A percentile compares a stretch with the other conserved stretches of the same genome.
These are phyloP conservation scores for Alliaria petiolata DNA, from an alignment of 345 rosid species.

Conservation along the genomic window DNA sequence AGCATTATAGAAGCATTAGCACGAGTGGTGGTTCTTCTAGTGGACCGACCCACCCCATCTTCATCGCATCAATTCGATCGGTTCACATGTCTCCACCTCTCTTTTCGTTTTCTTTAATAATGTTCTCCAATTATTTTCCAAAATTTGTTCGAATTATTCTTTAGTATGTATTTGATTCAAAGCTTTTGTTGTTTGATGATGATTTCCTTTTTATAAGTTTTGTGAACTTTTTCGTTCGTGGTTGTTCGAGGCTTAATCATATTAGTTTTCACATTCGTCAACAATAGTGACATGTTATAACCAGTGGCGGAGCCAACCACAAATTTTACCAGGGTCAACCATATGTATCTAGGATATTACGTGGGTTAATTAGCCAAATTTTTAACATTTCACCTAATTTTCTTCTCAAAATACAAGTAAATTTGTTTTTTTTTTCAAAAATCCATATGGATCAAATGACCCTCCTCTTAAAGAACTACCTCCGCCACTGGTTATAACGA, in stretches of 20 bases:
- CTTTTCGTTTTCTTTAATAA: not conserved
- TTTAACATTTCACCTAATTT: too few species aligned
- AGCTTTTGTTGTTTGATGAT: not conserved
- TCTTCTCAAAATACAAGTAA: too few species aligned
- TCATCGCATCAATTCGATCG: constrained; percentile 26
- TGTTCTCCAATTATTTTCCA: not conserved
- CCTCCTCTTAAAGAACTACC: too few species aligned
- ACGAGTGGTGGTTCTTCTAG: constrained; percentile 23
- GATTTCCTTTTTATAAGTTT: not conserved
- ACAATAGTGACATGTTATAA: not conserved
- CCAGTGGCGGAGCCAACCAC: too few species aligned
- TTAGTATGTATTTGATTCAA: not conserved
- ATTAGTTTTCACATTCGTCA: not conserved
- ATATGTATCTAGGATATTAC: too few species aligned
- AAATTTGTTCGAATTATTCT: not conserved
- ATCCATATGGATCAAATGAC: too few species aligned
- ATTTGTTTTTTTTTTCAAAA: too few species aligned
- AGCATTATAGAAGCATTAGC: constrained; percentile 13
- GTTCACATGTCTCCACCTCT: constrained; percentile 26
- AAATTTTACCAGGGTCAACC: too few species aligned
- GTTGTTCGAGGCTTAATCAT: not conserved
- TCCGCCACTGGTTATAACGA: not conserved
- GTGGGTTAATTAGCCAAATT: too few species aligned
- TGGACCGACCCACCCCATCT: constrained; percentile 30
- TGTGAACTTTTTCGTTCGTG: not conserved